Conservation (phyloP, 2,329 filamentous ascomycete species). For the Clarireedia sp. region DNA sequence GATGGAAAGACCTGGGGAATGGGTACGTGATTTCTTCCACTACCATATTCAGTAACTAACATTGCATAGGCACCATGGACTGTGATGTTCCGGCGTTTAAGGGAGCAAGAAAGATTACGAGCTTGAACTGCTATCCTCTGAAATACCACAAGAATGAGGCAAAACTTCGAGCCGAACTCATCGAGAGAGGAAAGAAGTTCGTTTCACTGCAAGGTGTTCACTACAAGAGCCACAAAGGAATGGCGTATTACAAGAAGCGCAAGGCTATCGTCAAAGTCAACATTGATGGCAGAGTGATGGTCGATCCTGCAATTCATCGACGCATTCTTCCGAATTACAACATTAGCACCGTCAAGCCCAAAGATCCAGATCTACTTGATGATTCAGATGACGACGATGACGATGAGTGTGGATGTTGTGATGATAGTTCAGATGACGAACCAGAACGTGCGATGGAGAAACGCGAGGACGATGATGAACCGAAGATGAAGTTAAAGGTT, state of each 20-base stretch:
- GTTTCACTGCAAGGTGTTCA: constrained; percentile 73
- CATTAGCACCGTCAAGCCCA: constrained; percentile 64
- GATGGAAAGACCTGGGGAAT: constrained; percentile 81
- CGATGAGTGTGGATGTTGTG: constrained; percentile 32
- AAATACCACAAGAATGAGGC: constrained; percentile 69
- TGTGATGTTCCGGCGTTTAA: constrained; percentile 69
- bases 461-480: constrained; percentile 22
- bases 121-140: constrained; percentile 67
- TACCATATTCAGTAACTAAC: constrained; percentile 6
- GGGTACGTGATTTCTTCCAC: constrained; percentile 34
- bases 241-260: constrained; percentile 80
- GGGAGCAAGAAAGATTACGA: constrained; percentile 75
- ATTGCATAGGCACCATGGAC: constrained; percentile 41
- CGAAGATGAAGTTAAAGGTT: constrained; percentile 31
- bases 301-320: constrained; percentile 75
- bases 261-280: constrained; percentile 69
- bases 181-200: constrained; percentile 80
- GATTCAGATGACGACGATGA: constrained; percentile 39
- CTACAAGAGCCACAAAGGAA: constrained; percentile 74
- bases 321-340: constrained; percentile 82
- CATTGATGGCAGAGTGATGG: constrained; percentile 80
- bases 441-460: constrained; percentile 24
- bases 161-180: constrained; percentile 55
- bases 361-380: constrained; percentile 55
- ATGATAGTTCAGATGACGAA: constrained; percentile 29